Evolutionary conservation across 805 yeast species (phyloP), one percentile per base, ranked within the genome.

Genomic region (Lachancea waltii): DNA sequence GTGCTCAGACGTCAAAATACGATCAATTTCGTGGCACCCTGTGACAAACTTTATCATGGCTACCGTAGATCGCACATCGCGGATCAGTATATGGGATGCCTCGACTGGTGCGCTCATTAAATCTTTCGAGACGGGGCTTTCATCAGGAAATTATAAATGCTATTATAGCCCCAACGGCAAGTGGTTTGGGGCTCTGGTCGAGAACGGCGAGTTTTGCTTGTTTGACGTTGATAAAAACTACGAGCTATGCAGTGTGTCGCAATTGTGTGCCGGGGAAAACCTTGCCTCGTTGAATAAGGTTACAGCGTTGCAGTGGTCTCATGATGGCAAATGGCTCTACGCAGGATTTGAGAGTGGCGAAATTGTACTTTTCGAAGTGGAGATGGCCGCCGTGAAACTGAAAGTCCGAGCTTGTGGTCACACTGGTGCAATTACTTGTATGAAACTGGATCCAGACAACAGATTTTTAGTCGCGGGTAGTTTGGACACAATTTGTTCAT

Each of bases 381-480:
- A 14, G 20, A 45, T 13, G 21, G 16, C 10, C 6, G 40, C 40
- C 3, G 15, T 56, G 1, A 31, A 25, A 2, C 30, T 36, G 1
- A 13, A 47, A 2, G 39, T 48, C 15, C 49, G 52, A 4, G 45
- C 65, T n/a, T 44, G 54, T 10, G 73, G 73, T 0, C 84, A 79
- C 47, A 62, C 74, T 28, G 69, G 79, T 1, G 60, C 77, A 1
- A 67, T 73, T 3, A 67, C 73, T 3, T 50, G 70, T 21, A 41
- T 76, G 10, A 58, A 60, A 13, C 55, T 75, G 36, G 82, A 76
- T 47, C 79, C 80, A 3, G 50, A 65, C 35, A 85, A 81, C 0
- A 47, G 58, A 16, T 70, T 55, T 46, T 40, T 80, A 8, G 68
- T 71, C 2, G 69, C 69, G 2, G 85, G 83, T 0, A 64, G 79